Evolutionary conservation across 1,284 basidiomycete genomes (phyloP), one percentile per base, ranked within the genome.

Genomic region (Trametes versicolor): DNA sequence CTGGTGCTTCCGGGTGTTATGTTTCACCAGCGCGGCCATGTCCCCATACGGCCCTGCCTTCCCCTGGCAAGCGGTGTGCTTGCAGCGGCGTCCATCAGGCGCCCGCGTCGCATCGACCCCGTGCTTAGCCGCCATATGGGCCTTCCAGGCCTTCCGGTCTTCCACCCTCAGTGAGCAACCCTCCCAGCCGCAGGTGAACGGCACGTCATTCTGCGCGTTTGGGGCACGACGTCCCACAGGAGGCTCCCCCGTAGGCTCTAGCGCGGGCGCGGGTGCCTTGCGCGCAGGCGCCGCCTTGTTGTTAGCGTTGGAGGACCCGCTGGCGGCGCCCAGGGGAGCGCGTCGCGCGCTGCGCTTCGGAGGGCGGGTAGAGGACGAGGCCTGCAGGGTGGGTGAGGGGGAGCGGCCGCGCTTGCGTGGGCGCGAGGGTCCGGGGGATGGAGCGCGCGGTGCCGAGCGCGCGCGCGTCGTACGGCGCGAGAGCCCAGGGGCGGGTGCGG

Each of bases 181-280:
- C 27, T 50, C 27, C 49, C 49, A 50, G 7, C 49, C 49, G n/a
- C 49, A 50, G 15, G 13, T 19, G 49, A 50, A 50, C 17, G 45
- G 45, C 10, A 25, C 45, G 45, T 48, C 45, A 8, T 43, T 17
- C 4, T 43, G 2, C 15, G 6, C 15, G 17, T 43, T 43, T 4
- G 41, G 19, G 19, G 15, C 19, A 8, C 41, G 41, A 13, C 41
- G 41, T 17, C 2, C 13, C 29, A 4, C 8, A 3, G 8, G 29
- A 3, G 29, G 29, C 29, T 32, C 29, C 29, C 8, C 29, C 29
- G 29, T 32, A 8, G 29, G 29, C 29, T 4, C 4, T 32, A 8
- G 29, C 5, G 37, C 15, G 37, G 37, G 12, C 10, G 37, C 37
- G 15, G 37, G 37, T 6, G 37, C 10, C 37, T 39, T 39, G 37